Base-by-base conservation (phyloP, 768 basidiomycete genomes). In the Leucosporidium creatinivorum region DNA sequence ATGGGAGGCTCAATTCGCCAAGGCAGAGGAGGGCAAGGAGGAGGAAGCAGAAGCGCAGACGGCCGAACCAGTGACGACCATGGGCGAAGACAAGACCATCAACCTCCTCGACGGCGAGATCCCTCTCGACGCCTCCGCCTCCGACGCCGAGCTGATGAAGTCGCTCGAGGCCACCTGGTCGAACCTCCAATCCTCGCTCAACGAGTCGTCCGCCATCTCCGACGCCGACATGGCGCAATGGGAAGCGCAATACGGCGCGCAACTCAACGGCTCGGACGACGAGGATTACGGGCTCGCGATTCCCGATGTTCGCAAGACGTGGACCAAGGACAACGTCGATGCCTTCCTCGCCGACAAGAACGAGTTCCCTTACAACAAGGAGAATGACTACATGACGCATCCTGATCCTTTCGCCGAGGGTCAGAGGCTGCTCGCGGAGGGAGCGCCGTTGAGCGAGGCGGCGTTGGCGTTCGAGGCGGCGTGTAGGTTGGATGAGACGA, bases 401-500 rank as follows among this genome's bases (percentile, higher is more conserved):
- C 74, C 77, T 18, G 75, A 75, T 31, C 75, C 78, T 33, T 78
- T 77, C 68, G 77, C 75, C 15, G 85, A 88, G 68, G 93, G 91
- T 2, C 91, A 93, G 77, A 81, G 82, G 21, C 79, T 93, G 21
- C 79, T 98, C 15, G 84, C 86, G 26, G 83, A 84, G 66, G 91
- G 91, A 63, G 92, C 91, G 2, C 89, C 93, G 3, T 79, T 99
- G 28, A 87, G 91, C 3, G 91, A 96, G 76, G 91, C 87, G 18
- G 88, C 87, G 0, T 81, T 92, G 50, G 81, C 94, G 74, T 81
- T 98, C 26, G 94, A 99, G 79, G 91, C 91, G 19, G 91, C 91
- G 48, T 89, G 97, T 66, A 87, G 89, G 78, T 83, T 83, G 71
- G 89, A 87, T 15, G 87, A 91, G 66, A 79, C 74, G 87, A 86